These are phyloP conservation scores for Penicillium sp. DNA, from an alignment of 2,329 filamentous ascomycete genomes.

Conservation along the genomic window DNA sequence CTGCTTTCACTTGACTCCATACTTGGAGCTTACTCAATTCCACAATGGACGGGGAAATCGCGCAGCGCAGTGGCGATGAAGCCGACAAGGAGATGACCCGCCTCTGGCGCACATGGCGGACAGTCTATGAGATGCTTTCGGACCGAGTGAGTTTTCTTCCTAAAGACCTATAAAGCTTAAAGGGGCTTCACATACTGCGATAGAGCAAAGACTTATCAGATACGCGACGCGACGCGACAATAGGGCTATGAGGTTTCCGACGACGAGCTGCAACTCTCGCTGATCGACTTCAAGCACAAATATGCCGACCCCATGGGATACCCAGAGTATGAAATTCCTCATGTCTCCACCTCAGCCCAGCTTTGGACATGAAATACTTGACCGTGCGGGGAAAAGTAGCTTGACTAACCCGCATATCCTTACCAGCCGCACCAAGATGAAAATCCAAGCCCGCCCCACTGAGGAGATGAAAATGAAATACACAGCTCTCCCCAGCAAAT, in stretches of 20 bases:
- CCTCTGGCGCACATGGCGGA: constrained; percentile 92
- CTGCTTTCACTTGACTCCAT: background rate
- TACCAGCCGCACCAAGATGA: constrained; percentile 74
- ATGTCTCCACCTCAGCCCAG: background rate
- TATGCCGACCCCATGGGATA: constrained; percentile 72
- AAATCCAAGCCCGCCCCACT: constrained; percentile 83
- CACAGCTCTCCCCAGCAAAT: constrained; percentile 67
- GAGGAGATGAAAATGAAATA: constrained; percentile 82
- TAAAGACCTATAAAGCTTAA: background rate
- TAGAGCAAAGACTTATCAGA: constrained; percentile 15
- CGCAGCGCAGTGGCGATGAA: constrained; percentile 33
- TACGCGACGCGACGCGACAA: constrained; percentile 19
- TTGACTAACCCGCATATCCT: constrained; percentile 10
- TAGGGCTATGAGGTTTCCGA: constrained; percentile 93
- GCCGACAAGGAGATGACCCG: constrained; percentile 54
- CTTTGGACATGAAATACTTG: background rate
- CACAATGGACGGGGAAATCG: constrained; percentile 42
- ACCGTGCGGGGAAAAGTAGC: background rate
- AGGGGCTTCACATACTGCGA: background rate
- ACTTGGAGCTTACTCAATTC: background rate
- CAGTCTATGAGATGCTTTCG: constrained; percentile 89
- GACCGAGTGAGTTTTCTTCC: constrained; percentile 67
- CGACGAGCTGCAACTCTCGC: constrained; percentile 80
- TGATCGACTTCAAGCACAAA: constrained; percentile 74
- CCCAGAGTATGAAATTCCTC: constrained; percentile 63